phyloP scores from a whole-genome alignment of 257 asterid genomes.

The Verbena officinalis region DNA sequence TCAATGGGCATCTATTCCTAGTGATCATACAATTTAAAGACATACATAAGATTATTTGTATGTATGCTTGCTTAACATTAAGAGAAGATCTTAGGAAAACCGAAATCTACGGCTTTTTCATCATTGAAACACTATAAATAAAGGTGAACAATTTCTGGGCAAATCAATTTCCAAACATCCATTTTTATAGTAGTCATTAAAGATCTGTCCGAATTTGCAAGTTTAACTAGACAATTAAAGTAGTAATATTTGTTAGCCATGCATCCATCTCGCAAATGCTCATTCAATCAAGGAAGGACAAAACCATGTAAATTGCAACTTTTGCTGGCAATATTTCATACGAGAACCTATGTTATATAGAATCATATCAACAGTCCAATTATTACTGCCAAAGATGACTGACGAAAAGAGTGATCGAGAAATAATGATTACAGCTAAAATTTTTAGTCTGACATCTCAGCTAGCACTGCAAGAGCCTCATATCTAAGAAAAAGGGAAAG shows the following conservation, averaged over 20 bases:
- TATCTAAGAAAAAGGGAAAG: conserved; percentile 1
- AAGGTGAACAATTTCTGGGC: not conserved
- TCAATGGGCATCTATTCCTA: not conserved
- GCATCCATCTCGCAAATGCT: conserved; percentile 6
- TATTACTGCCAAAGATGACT: conserved; percentile 15
- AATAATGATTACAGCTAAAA: conserved; percentile 10
- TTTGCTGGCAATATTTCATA: conserved; percentile 9
- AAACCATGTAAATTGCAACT: conserved; percentile 21
- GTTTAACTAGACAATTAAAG: conserved; percentile 6
- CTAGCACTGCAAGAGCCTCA: not conserved
- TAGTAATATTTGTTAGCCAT: not conserved
- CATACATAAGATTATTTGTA: not conserved
- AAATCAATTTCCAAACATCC: not conserved
- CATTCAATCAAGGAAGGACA: conserved; percentile 10
- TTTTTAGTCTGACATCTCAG: conserved; percentile 14
- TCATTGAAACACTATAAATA: not conserved
- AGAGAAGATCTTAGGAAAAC: not conserved
- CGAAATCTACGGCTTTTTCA: not conserved
- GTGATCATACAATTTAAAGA: conserved; percentile 5
- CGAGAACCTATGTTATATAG: not conserved
- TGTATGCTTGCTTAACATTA: not conserved
- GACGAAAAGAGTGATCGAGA: not conserved
- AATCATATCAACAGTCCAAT: conserved; percentile 15
- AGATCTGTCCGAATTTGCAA: not conserved
- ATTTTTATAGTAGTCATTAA: not conserved